phyloP scores from a whole-genome alignment of 2,329 filamentous ascomycete genomes.

The Westerdykella aurantiaca region DNA sequence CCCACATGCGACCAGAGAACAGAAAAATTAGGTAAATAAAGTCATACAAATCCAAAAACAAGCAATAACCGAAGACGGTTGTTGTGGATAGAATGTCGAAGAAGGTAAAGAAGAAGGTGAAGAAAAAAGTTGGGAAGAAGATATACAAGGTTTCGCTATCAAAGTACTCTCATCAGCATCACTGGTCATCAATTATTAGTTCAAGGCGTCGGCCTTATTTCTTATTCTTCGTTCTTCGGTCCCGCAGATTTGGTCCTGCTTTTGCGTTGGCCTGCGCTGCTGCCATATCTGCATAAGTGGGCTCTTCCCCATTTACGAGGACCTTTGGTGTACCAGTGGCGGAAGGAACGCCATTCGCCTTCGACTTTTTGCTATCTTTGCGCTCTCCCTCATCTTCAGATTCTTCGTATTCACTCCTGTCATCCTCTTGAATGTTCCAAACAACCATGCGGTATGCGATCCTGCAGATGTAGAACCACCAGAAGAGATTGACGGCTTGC shows the following conservation, averaged over 20 bases:
- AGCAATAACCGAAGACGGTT: no score
- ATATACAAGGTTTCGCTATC: no score
- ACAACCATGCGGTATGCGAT: conserved; percentile 67
- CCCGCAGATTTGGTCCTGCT: not conserved
- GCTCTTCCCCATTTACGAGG: conserved; percentile 23
- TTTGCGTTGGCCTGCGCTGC: not conserved
- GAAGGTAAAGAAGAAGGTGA: no score
- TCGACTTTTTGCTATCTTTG: conserved; percentile 9
- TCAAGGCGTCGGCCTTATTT: not conserved
- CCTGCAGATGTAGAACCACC: conserved; percentile 70
- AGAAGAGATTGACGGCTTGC: conserved; percentile 74
- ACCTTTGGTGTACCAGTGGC: conserved; percentile 21
- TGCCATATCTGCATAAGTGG: conserved; percentile 1
- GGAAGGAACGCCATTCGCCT: conserved; percentile 3
- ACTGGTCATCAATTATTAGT: no score
- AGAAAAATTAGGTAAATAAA: no score
- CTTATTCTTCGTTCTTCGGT: not conserved
- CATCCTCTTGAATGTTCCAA: conserved; percentile 59
- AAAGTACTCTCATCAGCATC: no score
- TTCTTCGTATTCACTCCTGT: conserved; percentile 61
- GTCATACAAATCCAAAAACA: no score
- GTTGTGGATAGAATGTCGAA: no score
- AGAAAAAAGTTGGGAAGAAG: no score
- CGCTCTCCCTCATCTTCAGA: conserved; percentile 43
- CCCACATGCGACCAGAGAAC: no score